phyloP scores from a whole-genome alignment of 768 basidiomycete species.

The Multifurca ochricompacta region DNA sequence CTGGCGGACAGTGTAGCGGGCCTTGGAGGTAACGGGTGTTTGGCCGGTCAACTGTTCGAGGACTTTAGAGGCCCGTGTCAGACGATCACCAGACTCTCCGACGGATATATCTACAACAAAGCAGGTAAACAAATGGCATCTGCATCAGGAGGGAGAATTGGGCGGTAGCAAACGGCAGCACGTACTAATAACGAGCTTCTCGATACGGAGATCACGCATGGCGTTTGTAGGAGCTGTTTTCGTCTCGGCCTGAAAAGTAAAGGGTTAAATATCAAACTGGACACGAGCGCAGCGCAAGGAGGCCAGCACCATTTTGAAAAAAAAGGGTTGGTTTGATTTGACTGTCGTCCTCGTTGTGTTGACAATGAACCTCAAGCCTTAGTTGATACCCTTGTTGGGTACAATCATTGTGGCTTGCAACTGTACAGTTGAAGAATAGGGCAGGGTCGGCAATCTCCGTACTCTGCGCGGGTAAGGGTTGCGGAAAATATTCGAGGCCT shows the following conservation, averaged over 20 bases:
- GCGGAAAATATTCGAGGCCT: no score
- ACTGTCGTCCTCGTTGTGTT: background rate
- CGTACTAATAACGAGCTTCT: slow-evolving; percentile 99
- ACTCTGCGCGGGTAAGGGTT: no score
- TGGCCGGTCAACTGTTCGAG: slow-evolving; percentile 99
- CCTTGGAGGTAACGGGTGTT: slow-evolving; percentile 99
- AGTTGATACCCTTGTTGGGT: background rate
- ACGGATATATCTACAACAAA: slow-evolving; percentile 85
- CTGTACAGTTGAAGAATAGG: background rate
- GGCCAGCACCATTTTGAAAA: background rate
- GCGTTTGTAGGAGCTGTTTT: slow-evolving; percentile 85
- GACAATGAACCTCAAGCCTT: no score
- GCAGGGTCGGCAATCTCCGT: background rate
- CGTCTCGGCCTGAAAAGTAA: slow-evolving; percentile 60
- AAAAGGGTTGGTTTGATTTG: background rate
- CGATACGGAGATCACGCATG: slow-evolving; percentile 96
- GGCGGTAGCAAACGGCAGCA: slow-evolving; percentile 24
- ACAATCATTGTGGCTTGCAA: background rate
- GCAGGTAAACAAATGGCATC: no score
- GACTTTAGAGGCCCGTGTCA: slow-evolving; percentile 98
- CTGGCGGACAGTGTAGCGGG: slow-evolving; percentile 97
- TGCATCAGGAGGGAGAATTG: slow-evolving; percentile 8
- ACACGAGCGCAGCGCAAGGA: no score
- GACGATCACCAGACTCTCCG: slow-evolving; percentile 97
- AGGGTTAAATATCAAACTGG: background rate